phyloP scores from a whole-genome alignment of 2,329 filamentous ascomycete genomes.

The Trichoderma polysporum region DNA sequence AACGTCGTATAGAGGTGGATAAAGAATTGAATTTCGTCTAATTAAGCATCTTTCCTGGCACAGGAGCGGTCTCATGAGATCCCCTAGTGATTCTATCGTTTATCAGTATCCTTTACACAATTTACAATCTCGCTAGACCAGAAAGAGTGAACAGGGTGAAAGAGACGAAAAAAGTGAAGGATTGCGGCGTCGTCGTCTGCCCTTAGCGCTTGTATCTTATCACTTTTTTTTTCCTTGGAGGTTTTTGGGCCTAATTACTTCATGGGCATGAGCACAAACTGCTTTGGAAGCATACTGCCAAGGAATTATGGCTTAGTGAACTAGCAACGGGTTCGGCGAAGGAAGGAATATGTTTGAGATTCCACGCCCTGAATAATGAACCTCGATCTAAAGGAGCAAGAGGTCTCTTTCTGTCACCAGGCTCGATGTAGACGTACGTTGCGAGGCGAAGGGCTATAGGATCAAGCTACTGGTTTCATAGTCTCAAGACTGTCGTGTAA shows the following conservation, averaged over 20 bases:
- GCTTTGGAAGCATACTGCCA: neutral
- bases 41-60: neutral
- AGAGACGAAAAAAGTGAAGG: neutral
- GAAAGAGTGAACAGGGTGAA: neutral
- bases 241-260: neutral
- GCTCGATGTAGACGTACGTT: neutral
- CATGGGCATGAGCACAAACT: neutral
- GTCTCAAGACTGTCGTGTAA: neutral
- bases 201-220: neutral
- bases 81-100: neutral
- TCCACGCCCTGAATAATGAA: neutral
- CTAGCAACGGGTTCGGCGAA: neutral
- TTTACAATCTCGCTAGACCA: neutral
- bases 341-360: neutral
- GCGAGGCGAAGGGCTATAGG: neutral
- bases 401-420: neutral
- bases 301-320: neutral
- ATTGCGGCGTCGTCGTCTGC: neutral
- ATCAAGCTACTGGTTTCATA: neutral
- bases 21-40: neutral
- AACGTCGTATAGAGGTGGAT: neutral
- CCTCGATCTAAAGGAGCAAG: neutral
- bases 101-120: neutral
- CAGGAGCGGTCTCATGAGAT: neutral
- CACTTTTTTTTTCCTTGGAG: neutral